These are phyloP conservation scores for Phytophthora meadii DNA, from an alignment of 352 stramenopile species.

Conservation along the genomic window DNA sequence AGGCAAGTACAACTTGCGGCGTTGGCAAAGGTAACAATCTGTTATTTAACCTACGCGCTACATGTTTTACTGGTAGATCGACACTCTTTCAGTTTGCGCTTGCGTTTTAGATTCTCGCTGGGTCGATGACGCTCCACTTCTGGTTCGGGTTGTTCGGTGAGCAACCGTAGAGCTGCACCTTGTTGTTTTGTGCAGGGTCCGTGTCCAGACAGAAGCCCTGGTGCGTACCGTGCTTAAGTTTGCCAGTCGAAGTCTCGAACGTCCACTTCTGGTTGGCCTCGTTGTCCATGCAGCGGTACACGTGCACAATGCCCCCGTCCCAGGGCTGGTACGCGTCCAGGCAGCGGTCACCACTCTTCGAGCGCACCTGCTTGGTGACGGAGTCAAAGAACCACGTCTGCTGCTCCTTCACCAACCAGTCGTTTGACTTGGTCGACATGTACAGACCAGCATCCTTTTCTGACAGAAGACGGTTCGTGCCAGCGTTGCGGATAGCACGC, in stretches of 20 bases:
- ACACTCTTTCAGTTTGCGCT: not conserved
- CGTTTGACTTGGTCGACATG: slow-evolving; percentile 46
- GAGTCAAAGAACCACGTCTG: slow-evolving; percentile 75
- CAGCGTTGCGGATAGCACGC: slow-evolving; percentile 37
- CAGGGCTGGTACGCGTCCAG: slow-evolving; percentile 61
- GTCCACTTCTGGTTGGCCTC: slow-evolving; percentile 76
- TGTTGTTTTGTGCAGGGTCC: slow-evolving; percentile 52
- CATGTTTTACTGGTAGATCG: no score
- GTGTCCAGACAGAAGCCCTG: slow-evolving; percentile 65
- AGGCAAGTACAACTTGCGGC: no score
- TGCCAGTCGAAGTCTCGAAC: slow-evolving; percentile 56
- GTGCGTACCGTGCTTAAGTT: slow-evolving; percentile 57
- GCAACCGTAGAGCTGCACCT: slow-evolving; percentile 70
- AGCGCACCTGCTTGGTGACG: slow-evolving; percentile 56
- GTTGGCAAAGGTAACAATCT: no score
- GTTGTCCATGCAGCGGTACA: slow-evolving; percentile 59
- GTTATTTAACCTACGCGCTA: no score
- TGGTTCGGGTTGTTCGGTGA: slow-evolving; percentile 64
- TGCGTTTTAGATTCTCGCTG: slow-evolving; percentile 4
- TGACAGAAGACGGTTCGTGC: slow-evolving; percentile 36
- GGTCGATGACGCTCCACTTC: slow-evolving; percentile 45
- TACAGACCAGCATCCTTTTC: slow-evolving; percentile 43
- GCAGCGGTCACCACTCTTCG: slow-evolving; percentile 69
- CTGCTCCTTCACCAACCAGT: slow-evolving; percentile 62
- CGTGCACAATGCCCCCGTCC: slow-evolving; percentile 62